Conservation (phyloP, 345 rosid species). For the Hevea brasiliensis region DNA sequence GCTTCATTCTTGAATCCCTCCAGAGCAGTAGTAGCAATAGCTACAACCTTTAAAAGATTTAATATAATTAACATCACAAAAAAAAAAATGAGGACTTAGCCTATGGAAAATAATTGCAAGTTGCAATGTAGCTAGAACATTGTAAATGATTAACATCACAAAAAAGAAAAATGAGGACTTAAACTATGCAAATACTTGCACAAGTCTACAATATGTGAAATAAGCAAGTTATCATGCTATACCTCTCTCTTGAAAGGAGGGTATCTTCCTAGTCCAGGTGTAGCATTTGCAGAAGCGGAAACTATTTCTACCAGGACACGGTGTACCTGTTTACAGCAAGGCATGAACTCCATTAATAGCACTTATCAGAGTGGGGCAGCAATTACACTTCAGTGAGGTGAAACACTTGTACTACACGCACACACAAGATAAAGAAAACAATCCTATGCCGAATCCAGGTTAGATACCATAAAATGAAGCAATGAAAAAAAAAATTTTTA, state of each 20-base stretch:
- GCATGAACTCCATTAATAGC: background rate
- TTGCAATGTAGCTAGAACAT: background rate
- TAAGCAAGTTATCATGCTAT: background rate
- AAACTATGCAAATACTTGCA: background rate
- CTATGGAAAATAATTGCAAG: background rate
- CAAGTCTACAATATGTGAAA: background rate
- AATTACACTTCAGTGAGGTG: background rate
- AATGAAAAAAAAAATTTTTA: too few species aligned
- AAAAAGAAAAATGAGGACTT: background rate
- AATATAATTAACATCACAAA: conserved; percentile 7
- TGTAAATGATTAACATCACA: conserved; percentile 6
- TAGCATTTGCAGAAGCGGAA: conserved; percentile 84
- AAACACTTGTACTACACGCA: too few species aligned
- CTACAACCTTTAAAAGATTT: conserved; percentile 59
- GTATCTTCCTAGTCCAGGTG: conserved; percentile 98
- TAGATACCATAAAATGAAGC: too few species aligned
- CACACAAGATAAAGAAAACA: too few species aligned
- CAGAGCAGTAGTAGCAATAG: conserved; percentile 82
- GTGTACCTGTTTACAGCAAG: conserved; percentile 59
- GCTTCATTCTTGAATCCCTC: conserved; percentile 92
- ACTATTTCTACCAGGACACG: conserved; percentile 88
- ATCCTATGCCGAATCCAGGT: background rate
- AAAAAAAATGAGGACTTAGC: background rate
- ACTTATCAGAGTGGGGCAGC: background rate
- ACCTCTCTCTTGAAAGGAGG: conserved; percentile 98